phyloP scores from a whole-genome alignment of 2,329 filamentous ascomycete genomes.

The Cladophialophora bantiana region DNA sequence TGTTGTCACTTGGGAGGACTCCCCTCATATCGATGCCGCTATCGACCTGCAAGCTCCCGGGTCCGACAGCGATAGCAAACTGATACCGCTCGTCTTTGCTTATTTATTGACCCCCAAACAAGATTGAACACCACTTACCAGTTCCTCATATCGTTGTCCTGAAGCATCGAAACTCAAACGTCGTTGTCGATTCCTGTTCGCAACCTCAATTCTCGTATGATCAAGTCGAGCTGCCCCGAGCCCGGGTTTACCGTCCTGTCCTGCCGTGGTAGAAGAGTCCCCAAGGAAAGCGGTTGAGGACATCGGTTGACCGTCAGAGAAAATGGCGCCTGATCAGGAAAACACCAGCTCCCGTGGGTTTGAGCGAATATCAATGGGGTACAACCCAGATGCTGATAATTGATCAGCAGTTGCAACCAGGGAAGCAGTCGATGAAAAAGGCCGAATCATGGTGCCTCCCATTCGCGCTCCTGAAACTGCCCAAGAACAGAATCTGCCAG shows the following conservation, averaged over 20 bases:
- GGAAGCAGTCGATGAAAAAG: not conserved
- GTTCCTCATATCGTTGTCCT: not conserved
- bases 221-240: not conserved
- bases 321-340: not conserved
- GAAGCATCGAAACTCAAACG: not conserved
- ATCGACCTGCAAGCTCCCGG: constrained; percentile 4
- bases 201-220: not conserved
- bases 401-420: not conserved
- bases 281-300: not conserved
- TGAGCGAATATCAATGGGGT: not conserved
- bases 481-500: not conserved
- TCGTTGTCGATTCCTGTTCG: not conserved
- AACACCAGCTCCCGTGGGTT: not conserved
- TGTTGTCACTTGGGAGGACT: not conserved
- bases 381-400: not conserved
- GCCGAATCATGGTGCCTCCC: not conserved
- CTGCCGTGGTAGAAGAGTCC: not conserved
- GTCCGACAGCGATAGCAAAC: constrained; percentile 5
- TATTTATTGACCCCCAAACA: not conserved
- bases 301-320: not conserved
- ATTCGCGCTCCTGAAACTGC: not conserved
- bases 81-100: not conserved
- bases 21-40: not conserved
- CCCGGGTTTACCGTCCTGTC: not conserved
- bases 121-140: not conserved